Conservation (phyloP, 228 moss, liverwort and hornwort genomes). For the Sphagnum fallax region DNA sequence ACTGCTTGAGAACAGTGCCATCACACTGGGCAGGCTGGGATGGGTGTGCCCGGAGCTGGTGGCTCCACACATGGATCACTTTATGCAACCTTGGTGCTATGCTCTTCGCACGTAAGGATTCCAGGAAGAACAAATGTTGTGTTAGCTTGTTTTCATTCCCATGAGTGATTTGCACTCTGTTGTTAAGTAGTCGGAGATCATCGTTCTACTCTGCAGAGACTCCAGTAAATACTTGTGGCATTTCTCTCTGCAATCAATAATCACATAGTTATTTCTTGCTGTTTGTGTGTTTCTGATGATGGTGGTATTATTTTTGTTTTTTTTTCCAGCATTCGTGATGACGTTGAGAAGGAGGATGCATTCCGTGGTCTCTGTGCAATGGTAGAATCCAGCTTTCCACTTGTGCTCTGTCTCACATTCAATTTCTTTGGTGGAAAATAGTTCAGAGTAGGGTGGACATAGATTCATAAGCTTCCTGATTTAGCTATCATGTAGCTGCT, state of each 20-base stretch:
- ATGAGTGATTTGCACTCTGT: not conserved
- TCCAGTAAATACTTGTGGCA: too few relatives aligned
- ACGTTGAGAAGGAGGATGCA: slow-evolving; percentile 95
- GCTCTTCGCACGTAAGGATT: slow-evolving; percentile 89
- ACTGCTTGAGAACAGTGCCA: slow-evolving; percentile 95
- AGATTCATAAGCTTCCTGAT: not conserved
- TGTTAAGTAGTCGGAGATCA: too few relatives aligned
- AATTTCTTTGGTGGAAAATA: not conserved
- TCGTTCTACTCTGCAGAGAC: too few relatives aligned
- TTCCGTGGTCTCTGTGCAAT: slow-evolving; percentile 95
- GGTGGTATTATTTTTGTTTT: not conserved
- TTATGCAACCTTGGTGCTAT: slow-evolving; percentile 92
- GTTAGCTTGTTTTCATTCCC: not conserved
- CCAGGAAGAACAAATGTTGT: not conserved
- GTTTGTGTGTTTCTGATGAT: too few relatives aligned
- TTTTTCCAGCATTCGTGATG: slow-evolving; percentile 78
- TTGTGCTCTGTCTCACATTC: not conserved
- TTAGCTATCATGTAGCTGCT: not conserved
- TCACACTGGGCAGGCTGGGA: slow-evolving; percentile 95
- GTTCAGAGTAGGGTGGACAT: not conserved
- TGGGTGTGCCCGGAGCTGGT: slow-evolving; percentile 99
- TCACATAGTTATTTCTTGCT: too few relatives aligned
- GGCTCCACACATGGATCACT: slow-evolving; percentile 98
- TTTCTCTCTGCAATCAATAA: too few relatives aligned
- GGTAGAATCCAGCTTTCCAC: slow-evolving; percentile 21